Evolutionary conservation across 2,329 filamentous ascomycete species (phyloP), one percentile per base, ranked within the genome.

Genomic region (Neopestalotiopsis clavispora): DNA sequence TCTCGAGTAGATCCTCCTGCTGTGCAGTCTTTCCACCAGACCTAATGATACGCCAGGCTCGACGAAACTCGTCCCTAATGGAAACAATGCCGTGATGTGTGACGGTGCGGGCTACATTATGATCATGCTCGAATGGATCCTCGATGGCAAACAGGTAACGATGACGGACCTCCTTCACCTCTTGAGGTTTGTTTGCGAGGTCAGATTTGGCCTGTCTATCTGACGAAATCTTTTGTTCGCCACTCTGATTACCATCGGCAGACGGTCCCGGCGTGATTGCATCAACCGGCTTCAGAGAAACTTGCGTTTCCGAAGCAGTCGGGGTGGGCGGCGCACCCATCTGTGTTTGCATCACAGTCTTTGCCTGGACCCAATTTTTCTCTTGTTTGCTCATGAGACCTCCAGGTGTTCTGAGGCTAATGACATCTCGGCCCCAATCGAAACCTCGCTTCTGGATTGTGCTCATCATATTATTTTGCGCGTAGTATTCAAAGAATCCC

Each of bases 401-500:
- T 2, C 90, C 90, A 0, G 80, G 84, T 0, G 90, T 92, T 30
- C 94, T 90, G 49, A 97, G 84, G 66, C 93, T 96, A 32, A 97
- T 83, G 0, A 96, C 92, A 70, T 95, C 91, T 60, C 89, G 85
- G 9, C 89, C 92, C 94, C 94, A 98, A 75, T 93, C 89, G 78
- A 97, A 97, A 1, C 88, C 88, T 57, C 87, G 86, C 61, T 80
- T 78, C 0, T 79, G 78, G 3, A 83, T 82, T 4, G 84, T 85
- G 70, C 83, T 82, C 82, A 91, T 84, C n/a, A 79, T 75, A 23
- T 85, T 85, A 70, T 81, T 84, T 34, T 91, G 88, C 2, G 92
- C 91, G 76, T 91, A 97, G 79, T 97, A 97, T 74, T 94, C 91
- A 76, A 97, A 97, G 82, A 98, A 97, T 0, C 93, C 93, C 66